A percentile compares a stretch with the other conserved stretches of the same genome.
These are phyloP conservation scores for Suillus variegatus DNA, from an alignment of 768 basidiomycete species.

Conservation along the genomic window DNA sequence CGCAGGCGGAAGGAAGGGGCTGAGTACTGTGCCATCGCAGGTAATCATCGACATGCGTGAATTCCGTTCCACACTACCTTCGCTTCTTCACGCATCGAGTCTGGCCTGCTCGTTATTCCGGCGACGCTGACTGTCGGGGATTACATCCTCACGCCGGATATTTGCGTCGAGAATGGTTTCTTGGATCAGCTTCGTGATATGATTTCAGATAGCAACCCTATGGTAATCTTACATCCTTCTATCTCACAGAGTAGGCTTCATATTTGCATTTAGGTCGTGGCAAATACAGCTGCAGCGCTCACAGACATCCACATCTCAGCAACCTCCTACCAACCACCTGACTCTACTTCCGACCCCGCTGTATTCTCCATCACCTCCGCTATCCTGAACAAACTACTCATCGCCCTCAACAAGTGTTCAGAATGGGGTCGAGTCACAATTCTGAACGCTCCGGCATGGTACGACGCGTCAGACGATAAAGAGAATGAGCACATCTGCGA, in stretches of 20 bases:
- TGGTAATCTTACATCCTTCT: slow-evolving; percentile 55
- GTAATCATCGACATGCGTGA: slow-evolving; percentile 97
- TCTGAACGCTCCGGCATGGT: slow-evolving; percentile 82
- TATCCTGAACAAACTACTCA: slow-evolving; percentile 85
- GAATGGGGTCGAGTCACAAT: slow-evolving; percentile 99
- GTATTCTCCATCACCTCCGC: slow-evolving; percentile 82
- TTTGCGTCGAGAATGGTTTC: slow-evolving; percentile 95
- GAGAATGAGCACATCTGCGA: slow-evolving; percentile 99
- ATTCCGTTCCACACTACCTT: slow-evolving; percentile 91
- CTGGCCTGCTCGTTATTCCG: slow-evolving; percentile 79
- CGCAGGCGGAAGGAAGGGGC: slow-evolving; percentile 79
- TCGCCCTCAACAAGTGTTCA: slow-evolving; percentile 96
- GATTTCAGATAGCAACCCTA: slow-evolving; percentile 95
- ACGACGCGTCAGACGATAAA: slow-evolving; percentile 82
- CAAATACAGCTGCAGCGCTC: slow-evolving; percentile 92
- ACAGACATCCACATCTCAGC: slow-evolving; percentile 87
- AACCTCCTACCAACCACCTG: slow-evolving; percentile 48
- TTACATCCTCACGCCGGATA: slow-evolving; percentile 93
- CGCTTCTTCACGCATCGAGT: slow-evolving; percentile 87
- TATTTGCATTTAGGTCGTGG: slow-evolving; percentile 76
- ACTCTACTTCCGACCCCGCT: slow-evolving; percentile 60
- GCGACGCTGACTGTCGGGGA: slow-evolving; percentile 94
- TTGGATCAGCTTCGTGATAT: slow-evolving; percentile 86
- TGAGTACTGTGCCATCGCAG: slow-evolving; percentile 71
- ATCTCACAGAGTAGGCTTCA: neutral